These are phyloP conservation scores for Shiraia sp. DNA, from an alignment of 2,329 filamentous ascomycete genomes.

Conservation along the genomic window DNA sequence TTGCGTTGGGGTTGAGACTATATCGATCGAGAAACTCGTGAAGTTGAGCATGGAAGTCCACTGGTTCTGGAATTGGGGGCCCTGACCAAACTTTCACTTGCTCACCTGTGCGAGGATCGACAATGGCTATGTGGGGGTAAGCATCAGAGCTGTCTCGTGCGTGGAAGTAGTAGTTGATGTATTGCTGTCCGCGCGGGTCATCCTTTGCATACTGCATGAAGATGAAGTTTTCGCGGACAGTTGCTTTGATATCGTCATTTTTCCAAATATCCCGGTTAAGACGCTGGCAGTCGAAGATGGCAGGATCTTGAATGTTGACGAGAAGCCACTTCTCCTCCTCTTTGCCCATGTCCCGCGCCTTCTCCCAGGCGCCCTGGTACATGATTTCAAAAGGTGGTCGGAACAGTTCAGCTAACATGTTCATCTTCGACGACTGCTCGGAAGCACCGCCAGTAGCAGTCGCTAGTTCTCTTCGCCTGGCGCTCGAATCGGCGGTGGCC, in stretches of 20 bases:
- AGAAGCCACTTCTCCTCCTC: constrained; percentile 91
- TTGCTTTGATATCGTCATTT: constrained; percentile 74
- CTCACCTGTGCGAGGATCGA: constrained; percentile 94
- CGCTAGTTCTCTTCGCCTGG: constrained; percentile 58
- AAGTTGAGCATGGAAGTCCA: constrained; percentile 87
- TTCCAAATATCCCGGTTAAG: constrained; percentile 98
- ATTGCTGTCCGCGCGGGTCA: constrained; percentile 75
- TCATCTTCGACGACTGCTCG: constrained; percentile 69
- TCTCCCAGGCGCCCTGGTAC: constrained; percentile 76
- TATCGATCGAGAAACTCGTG: constrained; percentile 98
- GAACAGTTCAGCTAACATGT: constrained; percentile 86
- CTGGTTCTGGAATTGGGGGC: constrained; percentile 71
- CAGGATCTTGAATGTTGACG: constrained; percentile 92
- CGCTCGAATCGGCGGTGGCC: constrained; percentile 52
- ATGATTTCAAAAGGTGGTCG: constrained; percentile 92
- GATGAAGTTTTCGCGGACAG: constrained; percentile 88
- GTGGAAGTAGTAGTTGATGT: constrained; percentile 88
- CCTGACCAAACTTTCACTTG: constrained; percentile 97
- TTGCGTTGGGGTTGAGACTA: constrained; percentile 82
- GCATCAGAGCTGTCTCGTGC: constrained; percentile 80
- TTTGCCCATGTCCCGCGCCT: constrained; percentile 82
- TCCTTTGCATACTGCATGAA: constrained; percentile 94
- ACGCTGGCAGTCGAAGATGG: constrained; percentile 91
- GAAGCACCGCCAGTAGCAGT: constrained; percentile 68
- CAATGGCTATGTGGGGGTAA: constrained; percentile 93